Evolutionary conservation across 2,329 filamentous ascomycete genomes (phyloP).

Genomic region (Phoma sp.): DNA sequence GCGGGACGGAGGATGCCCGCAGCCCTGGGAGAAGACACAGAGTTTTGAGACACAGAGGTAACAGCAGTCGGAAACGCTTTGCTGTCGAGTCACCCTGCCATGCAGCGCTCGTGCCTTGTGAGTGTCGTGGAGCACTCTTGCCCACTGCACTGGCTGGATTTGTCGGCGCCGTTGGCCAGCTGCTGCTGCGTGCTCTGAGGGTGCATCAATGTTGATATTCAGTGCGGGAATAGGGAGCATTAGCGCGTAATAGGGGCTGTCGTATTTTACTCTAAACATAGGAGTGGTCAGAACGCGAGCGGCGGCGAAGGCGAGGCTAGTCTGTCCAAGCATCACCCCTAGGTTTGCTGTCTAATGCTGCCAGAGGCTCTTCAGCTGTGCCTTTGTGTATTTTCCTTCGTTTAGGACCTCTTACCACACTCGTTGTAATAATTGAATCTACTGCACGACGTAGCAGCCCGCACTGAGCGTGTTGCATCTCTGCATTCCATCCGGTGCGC

Average conservation of each 20-base stretch:
- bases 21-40: slow-evolving; percentile 6
- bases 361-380: slow-evolving; percentile 23
- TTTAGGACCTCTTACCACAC: slow-evolving; percentile 35
- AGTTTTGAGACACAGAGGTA: slow-evolving; percentile 3
- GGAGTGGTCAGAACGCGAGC: slow-evolving; percentile 20
- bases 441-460: slow-evolving; percentile 10
- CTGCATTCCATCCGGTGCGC: slow-evolving; percentile 36
- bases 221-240: slow-evolving; percentile 11
- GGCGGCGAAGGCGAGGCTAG: slow-evolving; percentile 14
- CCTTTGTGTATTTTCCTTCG: slow-evolving; percentile 34
- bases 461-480: slow-evolving; percentile 23
- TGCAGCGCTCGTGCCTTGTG: slow-evolving; percentile 2
- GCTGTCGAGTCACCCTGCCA: slow-evolving; percentile 13
- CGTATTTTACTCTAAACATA: slow-evolving; percentile 11
- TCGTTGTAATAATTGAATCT: slow-evolving; percentile 40
- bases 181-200: slow-evolving; percentile 8
- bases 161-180: slow-evolving; percentile 1
- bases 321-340: slow-evolving; percentile 14
- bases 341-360: slow-evolving; percentile 14
- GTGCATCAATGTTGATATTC: slow-evolving; percentile 13
- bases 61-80: not conserved
- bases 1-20: slow-evolving; percentile 13
- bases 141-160: slow-evolving; percentile 8
- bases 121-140: not conserved
- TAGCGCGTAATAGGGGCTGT: slow-evolving; percentile 8